Base-by-base conservation (phyloP, 169 alveolate genomes). In the Amoebophrya sp. region DNA sequence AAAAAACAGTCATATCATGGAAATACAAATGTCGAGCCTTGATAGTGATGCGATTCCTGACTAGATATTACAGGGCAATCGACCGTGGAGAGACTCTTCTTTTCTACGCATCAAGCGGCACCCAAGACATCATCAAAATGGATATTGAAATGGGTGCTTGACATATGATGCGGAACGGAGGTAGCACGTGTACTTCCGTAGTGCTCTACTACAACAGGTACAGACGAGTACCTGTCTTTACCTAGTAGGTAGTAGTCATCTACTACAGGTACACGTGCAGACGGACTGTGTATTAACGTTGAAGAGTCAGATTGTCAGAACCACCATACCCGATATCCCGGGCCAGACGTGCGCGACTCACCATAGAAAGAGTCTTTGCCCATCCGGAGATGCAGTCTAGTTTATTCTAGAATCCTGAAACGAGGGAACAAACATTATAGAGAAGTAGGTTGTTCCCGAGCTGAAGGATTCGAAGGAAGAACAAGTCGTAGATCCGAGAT, bases 391-490 rank as follows among this genome's bases (percentile, higher is more conserved):
- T 14, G 76, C 76, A 14, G 10, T 23, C 76, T 14, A 10, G n/a
- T 1, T 12, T 65, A 18, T 26, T 65, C 83, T 65, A 65, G 83
- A 65, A 65, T 65, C 83, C 36, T 26, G 83, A 65, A 65, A 65
- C 83, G 83, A 65, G 83, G 83, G n/a, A 6, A 26, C 26, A 26
- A 10, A 23, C 83, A 18, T 26, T 26, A 1, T 26, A 1, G 33
- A 6, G n/a, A 65, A 65, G 83, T 26, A 1, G 36, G 76, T 23
- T 6, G n/a, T 18, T 47, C 18, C 83, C 83, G 18, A 65, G 83
- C 83, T 65, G 83, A 65, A 26, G 83, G 83, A 65, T 65, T 65
- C 83, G 83, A 18, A 65, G n/a, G n/a, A n/a, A n/a, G n/a, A n/a
- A n/a, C n/a, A n/a, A n/a, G n/a, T n/a, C n/a, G n/a, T n/a, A n/a